Percentiles rank a stretch among this genome's conserved stretches.
phyloP scores from a whole-genome alignment of 2,329 filamentous ascomycete genomes.

The Beauveria brongniartii region DNA sequence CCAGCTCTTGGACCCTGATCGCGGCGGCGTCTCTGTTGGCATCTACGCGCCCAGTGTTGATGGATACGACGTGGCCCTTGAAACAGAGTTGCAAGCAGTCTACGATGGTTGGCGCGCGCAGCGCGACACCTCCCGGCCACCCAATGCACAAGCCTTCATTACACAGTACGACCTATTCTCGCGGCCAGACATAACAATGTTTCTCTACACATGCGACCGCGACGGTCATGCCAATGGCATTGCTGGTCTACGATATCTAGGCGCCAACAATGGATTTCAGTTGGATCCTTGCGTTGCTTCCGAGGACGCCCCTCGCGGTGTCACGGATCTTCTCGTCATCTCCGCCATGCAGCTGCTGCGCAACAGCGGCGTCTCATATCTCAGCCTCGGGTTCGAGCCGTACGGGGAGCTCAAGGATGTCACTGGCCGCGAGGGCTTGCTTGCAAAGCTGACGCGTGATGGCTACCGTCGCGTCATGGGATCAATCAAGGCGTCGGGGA shows the following conservation, averaged over 20 bases:
- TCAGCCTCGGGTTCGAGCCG: slow-evolving; percentile 17
- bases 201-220: slow-evolving; percentile 13
- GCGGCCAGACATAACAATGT: slow-evolving; percentile 13
- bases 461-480: slow-evolving; percentile 14
- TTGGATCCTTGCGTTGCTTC: slow-evolving; percentile 17
- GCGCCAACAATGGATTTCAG: slow-evolving; percentile 16
- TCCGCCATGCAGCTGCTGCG: slow-evolving; percentile 15
- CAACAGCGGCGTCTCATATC: slow-evolving; percentile 14
- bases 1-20: slow-evolving; percentile 15
- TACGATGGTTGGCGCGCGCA: slow-evolving; percentile 16
- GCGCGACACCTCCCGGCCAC: slow-evolving; percentile 8
- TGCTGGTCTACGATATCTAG: slow-evolving; percentile 15
- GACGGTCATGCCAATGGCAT: slow-evolving; percentile 14
- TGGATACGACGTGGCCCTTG: slow-evolving; percentile 12
- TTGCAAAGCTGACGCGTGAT: slow-evolving; percentile 8
- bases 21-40: slow-evolving; percentile 12
- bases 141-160: slow-evolving; percentile 15
- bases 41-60: slow-evolving; percentile 6
- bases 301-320: slow-evolving; percentile 18
- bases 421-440: background rate
- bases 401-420: slow-evolving; percentile 11
- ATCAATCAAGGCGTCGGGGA: slow-evolving; percentile 14
- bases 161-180: slow-evolving; percentile 17
- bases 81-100: slow-evolving; percentile 13
- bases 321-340: slow-evolving; percentile 18